A percentile compares a stretch with the other conserved stretches of the same genome.
Evolutionary conservation across 257 asterid genomes (phyloP).

Genomic region (Rhazya stricta): DNA sequence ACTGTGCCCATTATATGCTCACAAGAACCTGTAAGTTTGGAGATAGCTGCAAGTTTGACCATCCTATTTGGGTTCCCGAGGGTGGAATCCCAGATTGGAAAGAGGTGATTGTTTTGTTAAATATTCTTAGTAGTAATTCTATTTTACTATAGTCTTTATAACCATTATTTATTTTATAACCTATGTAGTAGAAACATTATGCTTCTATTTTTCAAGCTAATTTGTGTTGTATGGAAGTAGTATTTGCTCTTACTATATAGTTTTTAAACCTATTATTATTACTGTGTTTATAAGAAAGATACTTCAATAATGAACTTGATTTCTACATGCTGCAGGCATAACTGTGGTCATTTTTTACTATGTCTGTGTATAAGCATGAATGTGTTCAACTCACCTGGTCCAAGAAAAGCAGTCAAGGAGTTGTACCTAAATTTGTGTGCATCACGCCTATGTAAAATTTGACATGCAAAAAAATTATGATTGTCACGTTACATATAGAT

Average conservation of each 20-base stretch:
- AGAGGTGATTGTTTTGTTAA: conserved; percentile 85
- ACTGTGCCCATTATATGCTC: conserved; percentile 99
- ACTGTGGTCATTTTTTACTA: neutral
- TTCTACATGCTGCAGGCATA: neutral
- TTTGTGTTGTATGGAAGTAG: neutral
- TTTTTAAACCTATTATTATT: neutral
- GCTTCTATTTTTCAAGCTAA: neutral
- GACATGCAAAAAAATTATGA: neutral
- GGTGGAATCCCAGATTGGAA: conserved; percentile 99
- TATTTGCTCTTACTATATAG: neutral
- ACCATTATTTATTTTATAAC: neutral
- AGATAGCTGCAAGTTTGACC: conserved; percentile 99
- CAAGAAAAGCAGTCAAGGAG: neutral
- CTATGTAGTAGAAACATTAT: neutral
- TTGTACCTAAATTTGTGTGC: neutral
- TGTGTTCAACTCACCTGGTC: neutral
- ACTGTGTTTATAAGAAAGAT: neutral
- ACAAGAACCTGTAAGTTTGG: conserved; percentile 98
- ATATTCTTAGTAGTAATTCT: conserved; percentile 26
- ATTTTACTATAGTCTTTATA: neutral
- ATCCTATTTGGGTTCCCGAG: conserved; percentile 99
- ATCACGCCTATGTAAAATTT: neutral
- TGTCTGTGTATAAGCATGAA: neutral
- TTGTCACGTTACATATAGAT: neutral
- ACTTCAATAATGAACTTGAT: neutral